A percentile compares a stretch with the other conserved stretches of the same genome.
These are phyloP conservation scores for Xylaria palmicola DNA, from an alignment of 495 filamentous ascomycete species.

Conservation along the genomic window DNA sequence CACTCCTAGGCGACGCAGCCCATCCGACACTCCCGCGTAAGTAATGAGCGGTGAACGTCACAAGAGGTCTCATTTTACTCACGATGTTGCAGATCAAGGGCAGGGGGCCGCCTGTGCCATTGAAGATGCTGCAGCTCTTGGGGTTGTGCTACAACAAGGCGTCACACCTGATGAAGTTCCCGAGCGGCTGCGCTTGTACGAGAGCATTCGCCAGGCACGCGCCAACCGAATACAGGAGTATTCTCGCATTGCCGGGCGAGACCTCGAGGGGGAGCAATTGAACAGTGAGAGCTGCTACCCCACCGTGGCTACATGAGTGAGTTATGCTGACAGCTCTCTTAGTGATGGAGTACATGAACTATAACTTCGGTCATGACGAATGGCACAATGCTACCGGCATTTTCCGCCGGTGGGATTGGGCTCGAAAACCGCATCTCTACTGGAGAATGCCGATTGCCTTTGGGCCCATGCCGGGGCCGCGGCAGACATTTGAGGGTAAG, in stretches of 20 bases:
- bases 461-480: not conserved
- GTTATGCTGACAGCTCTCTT: not conserved
- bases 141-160: not conserved
- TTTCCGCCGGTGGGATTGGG: slow-evolving; percentile 47
- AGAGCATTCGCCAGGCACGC: not conserved
- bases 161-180: not conserved
- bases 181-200: not conserved
- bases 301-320: not conserved
- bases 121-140: not conserved
- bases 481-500: slow-evolving; percentile 2
- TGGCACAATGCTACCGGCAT: slow-evolving; percentile 13
- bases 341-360: slow-evolving; percentile 51
- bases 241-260: not conserved
- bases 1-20: slow-evolving; percentile 60
- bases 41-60: not conserved
- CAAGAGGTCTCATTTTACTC: not conserved
- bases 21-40: slow-evolving; percentile 57
- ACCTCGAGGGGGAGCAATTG: not conserved
- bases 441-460: slow-evolving; percentile 33
- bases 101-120: slow-evolving; percentile 48
- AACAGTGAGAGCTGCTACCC: not conserved
- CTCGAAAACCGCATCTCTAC: slow-evolving; percentile 41
- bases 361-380: slow-evolving; percentile 62
- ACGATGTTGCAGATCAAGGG: slow-evolving; percentile 41
- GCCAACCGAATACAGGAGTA: not conserved